Evolutionary conservation across 225 moss, liverwort and hornwort genomes (phyloP).

Genomic region (Sphagnum contortum): DNA sequence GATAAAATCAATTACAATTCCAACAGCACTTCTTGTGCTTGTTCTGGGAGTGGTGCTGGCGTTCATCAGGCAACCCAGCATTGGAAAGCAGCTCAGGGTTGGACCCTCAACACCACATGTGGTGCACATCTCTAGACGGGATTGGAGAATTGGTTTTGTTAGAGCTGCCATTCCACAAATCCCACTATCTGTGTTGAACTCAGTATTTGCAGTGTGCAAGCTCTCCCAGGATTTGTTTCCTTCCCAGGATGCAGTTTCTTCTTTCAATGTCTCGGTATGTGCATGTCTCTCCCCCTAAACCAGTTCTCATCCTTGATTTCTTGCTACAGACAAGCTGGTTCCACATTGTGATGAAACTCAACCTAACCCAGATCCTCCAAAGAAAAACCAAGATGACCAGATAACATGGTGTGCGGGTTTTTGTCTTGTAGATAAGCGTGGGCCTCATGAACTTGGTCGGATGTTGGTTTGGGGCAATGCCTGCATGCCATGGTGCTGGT

Average conservation of each 20-base stretch:
- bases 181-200: constrained; percentile 69
- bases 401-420: background rate
- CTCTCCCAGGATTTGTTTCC: constrained; percentile 81
- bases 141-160: constrained; percentile 74
- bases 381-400: background rate
- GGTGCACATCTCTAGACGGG: constrained; percentile 38
- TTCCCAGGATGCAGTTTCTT: constrained; percentile 40
- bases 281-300: background rate
- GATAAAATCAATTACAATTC: constrained; percentile 30
- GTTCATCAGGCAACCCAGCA: constrained; percentile 42
- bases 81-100: constrained; percentile 25
- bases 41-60: constrained; percentile 58
- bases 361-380: too few relatives aligned
- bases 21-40: constrained; percentile 65
- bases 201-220: constrained; percentile 75
- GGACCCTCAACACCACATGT: constrained; percentile 52
- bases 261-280: constrained; percentile 40
- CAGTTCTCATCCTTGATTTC: background rate
- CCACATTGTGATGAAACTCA: background rate
- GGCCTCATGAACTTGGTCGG: constrained; percentile 66
- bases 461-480: constrained; percentile 92
- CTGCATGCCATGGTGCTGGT: constrained; percentile 80
- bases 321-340: background rate
- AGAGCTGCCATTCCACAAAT: constrained; percentile 72
- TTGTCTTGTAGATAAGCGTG: constrained; percentile 14